Conservation (phyloP, 2,329 filamentous ascomycete species). For the Pseudovirgaria hyperparasitica region DNA sequence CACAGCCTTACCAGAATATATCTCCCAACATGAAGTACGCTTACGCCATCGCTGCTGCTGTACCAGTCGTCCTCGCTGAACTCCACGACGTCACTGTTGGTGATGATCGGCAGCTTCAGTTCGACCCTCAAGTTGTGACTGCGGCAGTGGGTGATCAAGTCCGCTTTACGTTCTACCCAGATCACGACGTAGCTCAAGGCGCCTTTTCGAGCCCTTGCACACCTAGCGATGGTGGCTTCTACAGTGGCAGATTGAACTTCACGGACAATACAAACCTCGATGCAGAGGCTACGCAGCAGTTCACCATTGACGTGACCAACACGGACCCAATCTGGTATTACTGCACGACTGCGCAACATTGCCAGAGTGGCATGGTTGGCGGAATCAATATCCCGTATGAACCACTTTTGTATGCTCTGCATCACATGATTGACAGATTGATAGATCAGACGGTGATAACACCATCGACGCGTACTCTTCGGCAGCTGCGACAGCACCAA, state of each 20-base stretch:
- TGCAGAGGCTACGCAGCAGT: no score
- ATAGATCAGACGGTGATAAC: no score
- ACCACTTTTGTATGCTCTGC: no score
- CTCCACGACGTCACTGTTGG: conserved; percentile 11
- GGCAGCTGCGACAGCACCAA: no score
- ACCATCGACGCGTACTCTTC: conserved; percentile 4
- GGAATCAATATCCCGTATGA: conserved; percentile 12
- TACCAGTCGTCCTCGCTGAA: conserved; percentile 6
- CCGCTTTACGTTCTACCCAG: conserved; percentile 8
- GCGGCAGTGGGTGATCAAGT: conserved; percentile 9
- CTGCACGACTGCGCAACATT: conserved; percentile 11
- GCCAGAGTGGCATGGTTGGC: conserved; percentile 14
- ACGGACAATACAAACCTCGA: conserved; percentile 11
- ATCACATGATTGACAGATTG: no score
- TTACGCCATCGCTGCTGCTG: no score
- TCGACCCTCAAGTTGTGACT: conserved; percentile 8
- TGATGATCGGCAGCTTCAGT: conserved; percentile 2
- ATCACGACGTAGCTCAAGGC: conserved; percentile 9
- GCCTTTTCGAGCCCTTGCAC: conserved; percentile 8
- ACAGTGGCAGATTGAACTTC: conserved; percentile 10
- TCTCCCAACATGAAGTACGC: no score
- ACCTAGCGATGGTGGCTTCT: conserved; percentile 9
- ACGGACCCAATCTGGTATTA: conserved; percentile 13
- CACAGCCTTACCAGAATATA: no score
- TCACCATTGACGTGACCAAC: conserved; percentile 13